Conservation (phyloP, 148 eudicot species). For the Amaranthus hypochondriacus region DNA sequence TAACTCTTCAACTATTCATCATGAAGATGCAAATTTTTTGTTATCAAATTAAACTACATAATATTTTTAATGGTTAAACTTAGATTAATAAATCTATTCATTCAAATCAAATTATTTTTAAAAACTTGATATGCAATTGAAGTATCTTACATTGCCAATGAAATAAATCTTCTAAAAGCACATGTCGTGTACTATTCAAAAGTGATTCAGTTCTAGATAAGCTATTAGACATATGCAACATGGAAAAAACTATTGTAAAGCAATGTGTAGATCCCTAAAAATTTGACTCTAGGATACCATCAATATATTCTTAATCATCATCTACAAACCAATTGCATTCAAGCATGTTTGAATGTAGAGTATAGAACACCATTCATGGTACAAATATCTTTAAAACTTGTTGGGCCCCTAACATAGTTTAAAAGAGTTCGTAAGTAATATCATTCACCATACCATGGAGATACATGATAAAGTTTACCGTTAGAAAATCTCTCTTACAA, state of each 20-base stretch:
- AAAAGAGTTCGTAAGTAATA: background rate
- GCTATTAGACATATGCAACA: background rate
- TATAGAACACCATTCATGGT: background rate
- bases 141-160: background rate
- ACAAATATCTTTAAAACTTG: background rate
- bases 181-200: background rate
- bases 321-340: constrained; percentile 1
- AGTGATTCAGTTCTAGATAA: no score
- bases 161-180: background rate
- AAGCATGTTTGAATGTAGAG: background rate
- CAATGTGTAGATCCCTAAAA: background rate
- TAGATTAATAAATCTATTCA: background rate
- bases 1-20: background rate
- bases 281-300: background rate
- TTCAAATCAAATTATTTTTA: no score
- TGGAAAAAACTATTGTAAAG: background rate
- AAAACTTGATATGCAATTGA: background rate
- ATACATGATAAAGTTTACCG: background rate
- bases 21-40: background rate
- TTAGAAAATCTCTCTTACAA: background rate
- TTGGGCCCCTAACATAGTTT: background rate
- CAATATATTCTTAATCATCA: constrained; percentile 1
- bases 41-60: no score
- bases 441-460: background rate
- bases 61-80: no score